Evolutionary conservation across 1,284 basidiomycete genomes (phyloP).

Genomic region (Naganishia sp.): DNA sequence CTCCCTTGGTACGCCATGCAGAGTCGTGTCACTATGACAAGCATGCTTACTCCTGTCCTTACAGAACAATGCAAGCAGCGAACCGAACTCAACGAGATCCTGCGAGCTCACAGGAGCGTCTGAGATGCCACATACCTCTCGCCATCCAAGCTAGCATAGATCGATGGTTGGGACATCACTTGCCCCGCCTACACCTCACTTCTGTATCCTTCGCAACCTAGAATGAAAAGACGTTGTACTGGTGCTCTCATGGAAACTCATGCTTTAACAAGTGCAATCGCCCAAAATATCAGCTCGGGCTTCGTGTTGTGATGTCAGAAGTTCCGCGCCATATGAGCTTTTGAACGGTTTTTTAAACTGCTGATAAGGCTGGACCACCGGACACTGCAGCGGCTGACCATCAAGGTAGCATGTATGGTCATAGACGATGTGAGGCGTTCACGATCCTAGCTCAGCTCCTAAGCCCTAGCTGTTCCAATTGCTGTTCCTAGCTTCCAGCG

Average conservation of each 20-base stretch:
- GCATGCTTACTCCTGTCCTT: neutral
- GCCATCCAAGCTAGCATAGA: constrained; percentile 1
- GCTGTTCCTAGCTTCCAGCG: too few species aligned
- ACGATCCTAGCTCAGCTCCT: too few species aligned
- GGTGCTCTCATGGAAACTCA: constrained; percentile 1
- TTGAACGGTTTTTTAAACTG: too few species aligned
- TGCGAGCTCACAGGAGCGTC: constrained; percentile 40
- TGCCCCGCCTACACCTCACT: neutral
- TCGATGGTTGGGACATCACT: neutral
- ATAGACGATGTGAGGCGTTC: too few species aligned
- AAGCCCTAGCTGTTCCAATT: too few species aligned
- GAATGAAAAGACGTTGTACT: constrained; percentile 8
- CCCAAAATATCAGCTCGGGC: too few species aligned
- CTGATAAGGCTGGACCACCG: neutral
- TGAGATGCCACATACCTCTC: neutral
- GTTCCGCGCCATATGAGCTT: too few species aligned
- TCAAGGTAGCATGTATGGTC: too few species aligned
- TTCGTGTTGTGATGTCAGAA: too few species aligned
- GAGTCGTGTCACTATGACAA: neutral
- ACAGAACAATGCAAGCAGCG: constrained; percentile 59
- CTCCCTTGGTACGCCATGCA: constrained; percentile 54
- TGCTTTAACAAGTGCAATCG: too few species aligned
- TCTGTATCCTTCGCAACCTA: neutral
- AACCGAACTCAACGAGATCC: constrained; percentile 49
- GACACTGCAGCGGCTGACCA: neutral